Base-by-base conservation (phyloP, 106 monocot genomes). In the Dioscorea zingiberensis region DNA sequence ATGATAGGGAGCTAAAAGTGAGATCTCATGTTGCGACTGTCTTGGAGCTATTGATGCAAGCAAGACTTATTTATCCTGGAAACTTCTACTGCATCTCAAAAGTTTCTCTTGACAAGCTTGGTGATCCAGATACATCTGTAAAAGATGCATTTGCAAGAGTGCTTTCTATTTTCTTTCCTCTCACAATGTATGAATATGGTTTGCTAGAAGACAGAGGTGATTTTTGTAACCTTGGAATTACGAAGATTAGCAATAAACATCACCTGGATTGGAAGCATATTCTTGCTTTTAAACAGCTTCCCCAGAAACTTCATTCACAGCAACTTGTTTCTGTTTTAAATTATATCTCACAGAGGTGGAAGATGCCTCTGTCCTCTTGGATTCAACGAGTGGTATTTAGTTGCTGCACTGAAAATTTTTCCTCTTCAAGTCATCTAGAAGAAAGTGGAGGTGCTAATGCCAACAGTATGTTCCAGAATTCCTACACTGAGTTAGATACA, bases 261-360 rank as follows among this genome's bases (percentile, higher is more conserved):
- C 53, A 77, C 75, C 63, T 77, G 59, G 76, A 80, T 28, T 98
- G 98, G 98, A 88, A 78, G 69, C 74, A 84, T 38, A 61, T 58
- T 44, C 73, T 93, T 59, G 81, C 86, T 17, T 19, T 82, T 58
- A 93, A 76, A 68, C 79, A 86, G 65, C 46, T 78, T 45, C 75
- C 85, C 19, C 61, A 74, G 23, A 89, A 83, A 73, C 73, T 98
- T 58, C 76, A 86, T 18, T 82, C 79, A 16, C 98, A 86, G 51
- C 92, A 98, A 49, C 73, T 98, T 71, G 84, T 98, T 76, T 81
- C 86, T 10, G 77, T 98, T 68, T 75, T 87, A 64, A 87, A 89
- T 77, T 98, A 89, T 60, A 78, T 98, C 28, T 92, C 98, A 44
- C 92, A 89, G 27, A 84, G 86, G 60, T 89, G 76, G 86, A 98